Percentiles rank a stretch among this genome's conserved stretches.
Conservation (phyloP, 345 rosid species). For the Heritiera fomes region DNA sequence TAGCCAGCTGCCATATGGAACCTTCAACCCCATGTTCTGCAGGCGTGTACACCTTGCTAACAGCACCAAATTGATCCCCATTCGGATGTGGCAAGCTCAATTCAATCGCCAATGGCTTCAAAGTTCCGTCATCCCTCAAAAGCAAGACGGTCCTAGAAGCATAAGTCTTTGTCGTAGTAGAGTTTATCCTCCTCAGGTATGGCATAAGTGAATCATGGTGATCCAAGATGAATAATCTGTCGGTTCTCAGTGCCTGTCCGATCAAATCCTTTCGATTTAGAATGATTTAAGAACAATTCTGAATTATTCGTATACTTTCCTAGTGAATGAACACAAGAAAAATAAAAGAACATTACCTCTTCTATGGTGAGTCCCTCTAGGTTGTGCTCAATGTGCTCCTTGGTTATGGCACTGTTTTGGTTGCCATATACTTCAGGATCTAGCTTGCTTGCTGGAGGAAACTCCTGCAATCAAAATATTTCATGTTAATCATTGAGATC, state of each 20-base stretch:
- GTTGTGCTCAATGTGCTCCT: constrained; percentile 48
- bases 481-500: background rate
- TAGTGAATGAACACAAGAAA: background rate
- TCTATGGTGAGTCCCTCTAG: constrained; percentile 53
- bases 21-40: constrained; percentile 63
- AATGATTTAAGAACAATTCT: background rate
- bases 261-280: background rate
- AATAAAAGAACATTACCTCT: constrained; percentile 39
- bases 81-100: constrained; percentile 73
- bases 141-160: constrained; percentile 79
- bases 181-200: constrained; percentile 61
- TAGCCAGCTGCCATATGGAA: constrained; percentile 81
- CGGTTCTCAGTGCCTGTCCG: constrained; percentile 57
- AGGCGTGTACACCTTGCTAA: constrained; percentile 68
- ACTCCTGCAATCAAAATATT: constrained; percentile 46
- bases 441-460: constrained; percentile 75
- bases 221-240: constrained; percentile 71
- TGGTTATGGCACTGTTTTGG: constrained; percentile 54
- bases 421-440: constrained; percentile 49
- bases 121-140: constrained; percentile 72
- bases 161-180: constrained; percentile 60
- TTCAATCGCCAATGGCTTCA: constrained; percentile 85
- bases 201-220: constrained; percentile 87
- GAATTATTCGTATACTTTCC: no score
- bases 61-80: constrained; percentile 62